These are phyloP conservation scores for Candida sanyaensis DNA, from an alignment of 1,139 yeast species.

Conservation along the genomic window DNA sequence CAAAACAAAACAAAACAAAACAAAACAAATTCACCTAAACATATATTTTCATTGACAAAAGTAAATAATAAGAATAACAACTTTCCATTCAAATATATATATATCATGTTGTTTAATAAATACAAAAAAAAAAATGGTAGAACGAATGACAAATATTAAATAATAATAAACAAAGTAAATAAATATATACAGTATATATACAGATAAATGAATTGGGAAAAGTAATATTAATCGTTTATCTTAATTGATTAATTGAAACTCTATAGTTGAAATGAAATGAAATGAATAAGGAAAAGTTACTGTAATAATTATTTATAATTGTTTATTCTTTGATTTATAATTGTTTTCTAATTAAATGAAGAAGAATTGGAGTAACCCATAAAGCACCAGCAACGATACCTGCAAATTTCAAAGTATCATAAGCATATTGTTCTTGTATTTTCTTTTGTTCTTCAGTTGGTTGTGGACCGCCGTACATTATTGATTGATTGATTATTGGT, in stretches of 20 bases:
- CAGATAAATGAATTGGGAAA: not conserved
- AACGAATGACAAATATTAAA: not conserved
- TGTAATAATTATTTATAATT: too few species aligned
- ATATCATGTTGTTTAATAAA: not conserved
- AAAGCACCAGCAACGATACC: slow-evolving; percentile 73
- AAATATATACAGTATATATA: too few species aligned
- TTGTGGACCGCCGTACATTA: slow-evolving; percentile 80
- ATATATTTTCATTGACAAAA: not conserved
- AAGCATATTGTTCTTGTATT: slow-evolving; percentile 69
- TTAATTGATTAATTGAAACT: too few species aligned
- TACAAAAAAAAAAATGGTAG: not conserved
- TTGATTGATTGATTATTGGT: slow-evolving; percentile 7
- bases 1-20: too few species aligned
- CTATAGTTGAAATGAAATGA: too few species aligned
- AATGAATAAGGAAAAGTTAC: too few species aligned
- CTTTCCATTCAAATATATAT: too few species aligned
- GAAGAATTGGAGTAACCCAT: slow-evolving; percentile 72
- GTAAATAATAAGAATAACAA: not conserved
- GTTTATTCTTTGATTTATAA: slow-evolving; percentile 25
- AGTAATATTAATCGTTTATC: too few species aligned
- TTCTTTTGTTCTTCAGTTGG: slow-evolving; percentile 79
- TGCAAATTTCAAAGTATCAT: slow-evolving; percentile 66
- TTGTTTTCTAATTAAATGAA: slow-evolving; percentile 63
- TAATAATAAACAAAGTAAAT: too few species aligned
- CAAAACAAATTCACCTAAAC: not conserved